phyloP scores from a whole-genome alignment of 768 basidiomycete species.

The Clathrus columnatus region DNA sequence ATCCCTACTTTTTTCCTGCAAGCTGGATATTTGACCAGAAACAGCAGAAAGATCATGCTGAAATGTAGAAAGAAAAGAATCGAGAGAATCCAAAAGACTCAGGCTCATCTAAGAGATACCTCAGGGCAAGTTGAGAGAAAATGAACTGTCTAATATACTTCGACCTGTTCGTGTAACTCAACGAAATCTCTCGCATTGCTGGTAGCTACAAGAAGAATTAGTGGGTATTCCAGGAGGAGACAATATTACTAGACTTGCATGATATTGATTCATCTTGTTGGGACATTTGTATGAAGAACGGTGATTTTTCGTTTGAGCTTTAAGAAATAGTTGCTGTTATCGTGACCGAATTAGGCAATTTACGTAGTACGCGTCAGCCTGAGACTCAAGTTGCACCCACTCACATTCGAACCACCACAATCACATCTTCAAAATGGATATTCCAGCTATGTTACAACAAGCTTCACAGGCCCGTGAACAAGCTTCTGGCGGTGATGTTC shows the following conservation, averaged over 20 bases:
- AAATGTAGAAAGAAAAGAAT: slow-evolving; percentile 89
- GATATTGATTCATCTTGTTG: slow-evolving; percentile 3
- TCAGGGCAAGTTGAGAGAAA: slow-evolving; percentile 2
- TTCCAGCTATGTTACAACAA: slow-evolving; percentile 28
- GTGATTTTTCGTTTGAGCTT: too few species aligned
- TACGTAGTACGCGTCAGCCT: slow-evolving; percentile 35
- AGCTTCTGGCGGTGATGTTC: slow-evolving; percentile 35
- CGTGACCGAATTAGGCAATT: not conserved
- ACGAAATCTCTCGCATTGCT: slow-evolving; percentile 69
- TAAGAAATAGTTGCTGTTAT: too few species aligned
- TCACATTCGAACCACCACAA: not conserved
- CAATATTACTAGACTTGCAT: not conserved
- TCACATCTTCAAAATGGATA: slow-evolving; percentile 18
- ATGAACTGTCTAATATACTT: slow-evolving; percentile 36
- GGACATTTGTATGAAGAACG: not conserved
- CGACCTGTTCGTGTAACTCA: slow-evolving; percentile 86
- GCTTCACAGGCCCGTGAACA: slow-evolving; percentile 24
- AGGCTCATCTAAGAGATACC: slow-evolving; percentile 62
- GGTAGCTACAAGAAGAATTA: slow-evolving; percentile 38
- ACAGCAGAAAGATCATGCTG: slow-evolving; percentile 91
- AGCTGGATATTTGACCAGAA: slow-evolving; percentile 91
- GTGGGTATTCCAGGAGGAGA: too few species aligned
- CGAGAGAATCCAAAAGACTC: slow-evolving; percentile 75
- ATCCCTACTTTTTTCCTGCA: slow-evolving; percentile 83
- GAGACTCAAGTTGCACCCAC: slow-evolving; percentile 13